Conservation (phyloP, 2,329 filamentous ascomycete genomes). For the Tolypocladium pustulatum region DNA sequence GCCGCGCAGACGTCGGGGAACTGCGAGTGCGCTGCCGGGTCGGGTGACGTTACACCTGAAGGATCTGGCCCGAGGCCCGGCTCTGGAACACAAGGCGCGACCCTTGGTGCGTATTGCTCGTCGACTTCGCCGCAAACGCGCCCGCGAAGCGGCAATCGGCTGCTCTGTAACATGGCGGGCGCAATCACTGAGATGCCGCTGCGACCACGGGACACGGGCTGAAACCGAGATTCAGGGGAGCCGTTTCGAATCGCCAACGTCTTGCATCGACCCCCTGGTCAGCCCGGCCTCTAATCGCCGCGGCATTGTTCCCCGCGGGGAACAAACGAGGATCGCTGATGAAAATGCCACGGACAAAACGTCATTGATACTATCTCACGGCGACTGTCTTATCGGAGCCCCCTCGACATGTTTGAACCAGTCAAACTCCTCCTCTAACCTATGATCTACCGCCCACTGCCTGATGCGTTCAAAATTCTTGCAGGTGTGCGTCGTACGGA, state of each 20-base stretch:
- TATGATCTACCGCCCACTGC: not conserved
- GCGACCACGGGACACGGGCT: not conserved
- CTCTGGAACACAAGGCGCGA: not conserved
- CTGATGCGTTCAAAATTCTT: conserved; percentile 40
- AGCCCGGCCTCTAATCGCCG: not conserved
- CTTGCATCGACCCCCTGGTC: not conserved
- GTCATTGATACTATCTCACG: not conserved
- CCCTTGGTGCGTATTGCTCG: not conserved
- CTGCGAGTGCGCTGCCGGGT: too few species aligned
- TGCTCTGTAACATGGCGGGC: not conserved
- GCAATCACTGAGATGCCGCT: not conserved
- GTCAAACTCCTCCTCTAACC: not conserved
- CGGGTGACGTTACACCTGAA: not conserved
- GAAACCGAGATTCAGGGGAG: not conserved
- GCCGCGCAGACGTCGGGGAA: not conserved
- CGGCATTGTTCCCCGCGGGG: not conserved
- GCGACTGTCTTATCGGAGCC: not conserved
- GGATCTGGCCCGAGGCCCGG: not conserved
- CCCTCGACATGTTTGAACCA: not conserved
- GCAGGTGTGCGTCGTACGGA: conserved; percentile 40
- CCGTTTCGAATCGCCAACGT: not conserved
- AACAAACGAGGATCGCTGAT: not conserved
- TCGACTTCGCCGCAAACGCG: not conserved
- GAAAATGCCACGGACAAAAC: not conserved
- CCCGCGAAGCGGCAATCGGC: not conserved